Evolutionary conservation across 768 basidiomycete species (phyloP), one percentile per base, ranked within the genome.

Genomic region (Multifurca ochricompacta): DNA sequence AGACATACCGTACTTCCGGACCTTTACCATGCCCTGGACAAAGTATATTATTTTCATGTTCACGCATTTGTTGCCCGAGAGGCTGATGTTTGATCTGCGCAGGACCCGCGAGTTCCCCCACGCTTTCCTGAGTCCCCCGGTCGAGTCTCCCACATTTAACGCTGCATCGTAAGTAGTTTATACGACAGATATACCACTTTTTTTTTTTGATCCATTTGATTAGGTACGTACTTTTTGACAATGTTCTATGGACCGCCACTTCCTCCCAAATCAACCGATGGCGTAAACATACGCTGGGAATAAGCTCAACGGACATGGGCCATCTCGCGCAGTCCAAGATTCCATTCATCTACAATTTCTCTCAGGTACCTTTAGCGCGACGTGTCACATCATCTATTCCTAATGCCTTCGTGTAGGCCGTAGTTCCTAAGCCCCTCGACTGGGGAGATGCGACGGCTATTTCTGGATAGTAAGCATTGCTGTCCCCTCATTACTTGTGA

Each of bases 361-460:
- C 79, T n/a, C 71, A 71, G 61, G 77, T 75, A 59, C 40, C 65
- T 27, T 39, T 27, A 23, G 23, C 16, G 43, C 35, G 6, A 25
- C 39, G 16, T 27, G 18, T 13, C 10, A 19, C 9, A 31, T 54
- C 1, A 5, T 28, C 40, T 11, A 18, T 47, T 52, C 4, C 48
- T 53, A 36, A 50, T n/a, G 19, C 31, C 32, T n/a, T 25, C 3
- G 4, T 51, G 9, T 50, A 74, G 68, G 74, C 76, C 28, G 81
- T 85, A 13, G 83, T 85, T 1, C 79, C 81, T 1, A 82, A 81
- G 63, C 83, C 83, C n/a, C 67, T 84, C 11, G 83, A 85, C 62
- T 85, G 82, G 82, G 75, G 76, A 37, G 81, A 83, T 58, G 73
- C 75, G 6, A 81, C 73, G 4, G 70, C 68, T 14, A 68, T 80